A percentile compares a stretch with the other conserved stretches of the same genome.
Conservation (phyloP, 2,329 filamentous ascomycete genomes). For the Cladophialophora exuberans region DNA sequence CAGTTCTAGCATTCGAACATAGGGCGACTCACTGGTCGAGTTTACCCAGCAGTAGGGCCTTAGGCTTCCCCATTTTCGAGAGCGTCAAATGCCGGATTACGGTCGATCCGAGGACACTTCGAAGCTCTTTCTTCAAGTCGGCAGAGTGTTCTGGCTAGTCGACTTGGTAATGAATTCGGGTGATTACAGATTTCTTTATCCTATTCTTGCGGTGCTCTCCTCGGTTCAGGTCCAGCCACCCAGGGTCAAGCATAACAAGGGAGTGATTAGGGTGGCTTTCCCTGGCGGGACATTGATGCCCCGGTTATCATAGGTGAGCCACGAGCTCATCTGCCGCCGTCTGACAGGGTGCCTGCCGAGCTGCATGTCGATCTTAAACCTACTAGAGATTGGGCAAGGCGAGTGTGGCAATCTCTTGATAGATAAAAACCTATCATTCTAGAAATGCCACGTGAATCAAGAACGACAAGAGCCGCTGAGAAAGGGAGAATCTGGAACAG, state of each 20-base stretch:
- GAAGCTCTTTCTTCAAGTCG: background rate
- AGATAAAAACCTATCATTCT: no score
- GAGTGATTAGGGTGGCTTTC: background rate
- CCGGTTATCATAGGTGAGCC: no score
- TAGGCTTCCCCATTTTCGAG: conserved; percentile 47
- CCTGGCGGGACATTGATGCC: background rate
- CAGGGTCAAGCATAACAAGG: background rate
- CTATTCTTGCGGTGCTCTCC: background rate
- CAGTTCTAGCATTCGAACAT: background rate
- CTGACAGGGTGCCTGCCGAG: no score
- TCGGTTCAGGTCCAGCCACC: background rate
- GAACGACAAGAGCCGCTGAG: no score
- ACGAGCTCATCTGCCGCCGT: no score
- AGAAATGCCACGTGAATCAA: no score
- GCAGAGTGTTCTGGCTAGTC: background rate
- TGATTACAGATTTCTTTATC: background rate
- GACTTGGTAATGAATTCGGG: background rate
- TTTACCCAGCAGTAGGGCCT: conserved; percentile 64
- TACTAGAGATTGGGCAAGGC: no score
- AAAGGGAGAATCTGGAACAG: no score
- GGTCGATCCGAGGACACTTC: background rate
- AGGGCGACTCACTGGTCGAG: conserved; percentile 63
- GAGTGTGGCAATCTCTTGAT: no score
- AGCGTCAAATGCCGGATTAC: background rate
- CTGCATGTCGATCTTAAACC: no score